A percentile compares a stretch with the other conserved stretches of the same genome.
These are phyloP conservation scores for Bryoerythrophyllum caledonicum DNA, from an alignment of 225 moss, liverwort and hornwort genomes.

Conservation along the genomic window DNA sequence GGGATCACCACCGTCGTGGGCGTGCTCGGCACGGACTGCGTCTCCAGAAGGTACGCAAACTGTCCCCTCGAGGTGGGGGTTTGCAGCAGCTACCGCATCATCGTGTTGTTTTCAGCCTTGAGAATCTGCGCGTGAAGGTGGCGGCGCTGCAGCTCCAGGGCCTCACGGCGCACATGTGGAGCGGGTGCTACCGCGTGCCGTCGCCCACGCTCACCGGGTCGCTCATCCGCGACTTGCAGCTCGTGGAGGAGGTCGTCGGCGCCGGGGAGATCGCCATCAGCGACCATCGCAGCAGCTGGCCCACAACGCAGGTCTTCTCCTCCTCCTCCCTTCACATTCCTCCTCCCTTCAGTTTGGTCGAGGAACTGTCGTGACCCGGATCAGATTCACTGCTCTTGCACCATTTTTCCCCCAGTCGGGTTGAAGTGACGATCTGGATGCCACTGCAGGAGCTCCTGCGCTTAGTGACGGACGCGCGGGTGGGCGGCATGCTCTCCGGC, in stretches of 20 bases:
- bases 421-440: neutral
- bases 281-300: conserved; percentile 96
- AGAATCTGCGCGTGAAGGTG: conserved; percentile 77
- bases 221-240: conserved; percentile 76
- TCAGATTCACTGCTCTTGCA: no score
- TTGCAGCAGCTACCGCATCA: neutral
- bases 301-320: conserved; percentile 55
- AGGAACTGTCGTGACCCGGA: no score
- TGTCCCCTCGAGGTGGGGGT: neutral
- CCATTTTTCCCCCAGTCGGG: no score
- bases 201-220: conserved; percentile 92
- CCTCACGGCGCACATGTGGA: conserved; percentile 87
- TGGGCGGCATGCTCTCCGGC: conserved; percentile 90
- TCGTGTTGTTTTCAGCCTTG: conserved; percentile 62
- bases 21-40: conserved; percentile 78
- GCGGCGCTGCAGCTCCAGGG: conserved; percentile 71
- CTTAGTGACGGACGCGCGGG: conserved; percentile 82
- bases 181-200: conserved; percentile 90
- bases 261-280: conserved; percentile 93
- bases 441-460: conserved; percentile 64
- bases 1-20: conserved; percentile 90
- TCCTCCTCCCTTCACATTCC: neutral
- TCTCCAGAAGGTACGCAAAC: conserved; percentile 65
- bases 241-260: conserved; percentile 84
- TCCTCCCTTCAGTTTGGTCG: neutral